Conservation (phyloP, 1,284 basidiomycete species). For the Rhodofomes roseus region DNA sequence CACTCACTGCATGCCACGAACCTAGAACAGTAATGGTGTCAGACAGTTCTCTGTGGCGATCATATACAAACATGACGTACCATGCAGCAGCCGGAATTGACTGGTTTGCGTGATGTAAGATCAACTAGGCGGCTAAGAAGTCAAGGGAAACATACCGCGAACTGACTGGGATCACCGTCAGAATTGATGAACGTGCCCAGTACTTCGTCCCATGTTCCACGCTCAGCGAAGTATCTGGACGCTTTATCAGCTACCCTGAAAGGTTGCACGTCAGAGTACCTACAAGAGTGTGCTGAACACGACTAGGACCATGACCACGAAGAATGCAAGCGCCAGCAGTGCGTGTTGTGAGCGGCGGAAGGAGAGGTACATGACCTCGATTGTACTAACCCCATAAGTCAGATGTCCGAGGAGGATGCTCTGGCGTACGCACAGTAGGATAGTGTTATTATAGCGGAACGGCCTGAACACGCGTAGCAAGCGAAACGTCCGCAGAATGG, state of each 20-base stretch:
- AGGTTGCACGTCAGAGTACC: conserved; percentile 22
- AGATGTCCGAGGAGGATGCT: not conserved
- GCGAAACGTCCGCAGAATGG: conserved; percentile 80
- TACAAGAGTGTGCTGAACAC: conserved; percentile 84
- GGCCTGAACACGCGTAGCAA: conserved; percentile 84
- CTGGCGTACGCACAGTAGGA: conserved; percentile 60
- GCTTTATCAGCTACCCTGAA: not conserved
- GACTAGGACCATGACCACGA: conserved; percentile 82
- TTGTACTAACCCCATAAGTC: conserved; percentile 57
- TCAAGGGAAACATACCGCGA: conserved; percentile 43
- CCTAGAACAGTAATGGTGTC: conserved; percentile 30
- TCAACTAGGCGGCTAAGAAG: not conserved
- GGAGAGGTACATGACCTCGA: conserved; percentile 92
- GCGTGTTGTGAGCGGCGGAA: conserved; percentile 83
- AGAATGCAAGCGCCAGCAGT: conserved; percentile 81
- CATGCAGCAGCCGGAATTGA: conserved; percentile 78
- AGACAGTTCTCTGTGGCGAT: not conserved
- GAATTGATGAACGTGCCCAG: conserved; percentile 79
- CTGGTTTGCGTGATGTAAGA: conserved; percentile 30
- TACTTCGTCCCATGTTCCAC: conserved; percentile 81
- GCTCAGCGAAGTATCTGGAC: conserved; percentile 78
- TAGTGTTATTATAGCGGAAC: conserved; percentile 79
- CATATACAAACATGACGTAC: conserved; percentile 32
- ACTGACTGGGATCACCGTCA: conserved; percentile 78
- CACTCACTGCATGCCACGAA: conserved; percentile 58